Conservation (phyloP, 2,329 filamentous ascomycete genomes). For the Xylaria arbuscula region DNA sequence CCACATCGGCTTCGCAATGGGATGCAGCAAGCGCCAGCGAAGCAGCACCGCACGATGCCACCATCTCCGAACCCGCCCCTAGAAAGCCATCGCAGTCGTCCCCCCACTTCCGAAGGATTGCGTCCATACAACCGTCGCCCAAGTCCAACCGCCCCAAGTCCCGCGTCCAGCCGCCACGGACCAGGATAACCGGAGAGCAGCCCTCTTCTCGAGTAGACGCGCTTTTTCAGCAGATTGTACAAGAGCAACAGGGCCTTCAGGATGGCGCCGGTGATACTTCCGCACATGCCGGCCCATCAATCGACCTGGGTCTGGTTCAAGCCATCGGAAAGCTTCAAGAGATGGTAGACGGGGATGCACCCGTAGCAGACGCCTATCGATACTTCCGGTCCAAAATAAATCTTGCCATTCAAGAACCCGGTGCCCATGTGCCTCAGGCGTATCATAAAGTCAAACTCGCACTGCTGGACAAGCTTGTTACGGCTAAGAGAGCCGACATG, state of each 20-base stretch:
- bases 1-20: slow-evolving; percentile 31
- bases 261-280: slow-evolving; percentile 12
- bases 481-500: slow-evolving; percentile 51
- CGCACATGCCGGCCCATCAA: background rate
- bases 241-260: slow-evolving; percentile 37
- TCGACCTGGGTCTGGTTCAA: slow-evolving; percentile 41
- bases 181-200: slow-evolving; percentile 16
- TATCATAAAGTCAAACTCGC: slow-evolving; percentile 47
- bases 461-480: slow-evolving; percentile 50
- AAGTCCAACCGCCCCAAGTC: background rate
- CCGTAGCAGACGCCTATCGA: slow-evolving; percentile 41
- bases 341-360: slow-evolving; percentile 50
- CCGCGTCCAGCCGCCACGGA: slow-evolving; percentile 2
- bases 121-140: background rate
- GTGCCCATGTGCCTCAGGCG: slow-evolving; percentile 47
- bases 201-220: slow-evolving; percentile 40
- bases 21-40: slow-evolving; percentile 15
- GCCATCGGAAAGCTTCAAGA: slow-evolving; percentile 45
- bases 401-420: slow-evolving; percentile 45
- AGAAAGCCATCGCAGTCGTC: slow-evolving; percentile 12
- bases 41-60: background rate
- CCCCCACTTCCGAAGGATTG: slow-evolving; percentile 4
- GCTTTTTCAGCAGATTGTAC: slow-evolving; percentile 48
- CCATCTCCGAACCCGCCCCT: background rate
- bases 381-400: slow-evolving; percentile 47